Evolutionary conservation across 371 early-diverging fungal genomes (phyloP).

Genomic region (Gilbertella persicaria): DNA sequence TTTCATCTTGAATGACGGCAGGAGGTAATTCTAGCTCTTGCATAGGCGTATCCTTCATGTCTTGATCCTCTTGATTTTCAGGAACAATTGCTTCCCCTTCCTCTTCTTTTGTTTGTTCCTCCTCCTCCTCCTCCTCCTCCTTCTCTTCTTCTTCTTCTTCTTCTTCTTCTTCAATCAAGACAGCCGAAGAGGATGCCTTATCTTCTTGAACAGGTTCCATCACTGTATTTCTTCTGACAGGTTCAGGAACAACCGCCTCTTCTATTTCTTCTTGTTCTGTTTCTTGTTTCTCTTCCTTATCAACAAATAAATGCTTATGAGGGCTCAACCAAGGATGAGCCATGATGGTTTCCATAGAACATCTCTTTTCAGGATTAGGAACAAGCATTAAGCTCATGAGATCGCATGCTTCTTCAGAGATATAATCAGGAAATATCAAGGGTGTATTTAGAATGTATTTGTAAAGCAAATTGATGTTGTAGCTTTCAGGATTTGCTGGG

Average conservation of each 20-base stretch:
- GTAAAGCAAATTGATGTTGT: slow-evolving; percentile 95
- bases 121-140: slow-evolving; percentile 7
- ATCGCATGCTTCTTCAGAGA: slow-evolving; percentile 78
- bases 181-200: background rate
- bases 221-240: slow-evolving; percentile 23
- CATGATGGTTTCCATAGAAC: slow-evolving; percentile 87
- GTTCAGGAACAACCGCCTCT: slow-evolving; percentile 5
- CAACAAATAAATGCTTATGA: slow-evolving; percentile 35
- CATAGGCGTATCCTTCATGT: background rate
- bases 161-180: slow-evolving; percentile 5
- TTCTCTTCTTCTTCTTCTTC: slow-evolving; percentile 7
- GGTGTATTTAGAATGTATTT: slow-evolving; percentile 90
- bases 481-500: slow-evolving; percentile 94
- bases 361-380: slow-evolving; percentile 85
- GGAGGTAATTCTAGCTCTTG: background rate
- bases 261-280: slow-evolving; percentile 18
- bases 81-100: slow-evolving; percentile 16
- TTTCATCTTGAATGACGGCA: background rate
- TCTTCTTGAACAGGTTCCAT: slow-evolving; percentile 1
- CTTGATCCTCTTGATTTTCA: background rate
- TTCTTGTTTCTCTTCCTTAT: slow-evolving; percentile 17
- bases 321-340: slow-evolving; percentile 71
- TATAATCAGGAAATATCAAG: slow-evolving; percentile 75
- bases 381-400: slow-evolving; percentile 91
- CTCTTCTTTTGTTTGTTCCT: slow-evolving; percentile 3